Evolutionary conservation across 495 filamentous ascomycete species (phyloP).

Genomic region (Neurospora sp.): DNA sequence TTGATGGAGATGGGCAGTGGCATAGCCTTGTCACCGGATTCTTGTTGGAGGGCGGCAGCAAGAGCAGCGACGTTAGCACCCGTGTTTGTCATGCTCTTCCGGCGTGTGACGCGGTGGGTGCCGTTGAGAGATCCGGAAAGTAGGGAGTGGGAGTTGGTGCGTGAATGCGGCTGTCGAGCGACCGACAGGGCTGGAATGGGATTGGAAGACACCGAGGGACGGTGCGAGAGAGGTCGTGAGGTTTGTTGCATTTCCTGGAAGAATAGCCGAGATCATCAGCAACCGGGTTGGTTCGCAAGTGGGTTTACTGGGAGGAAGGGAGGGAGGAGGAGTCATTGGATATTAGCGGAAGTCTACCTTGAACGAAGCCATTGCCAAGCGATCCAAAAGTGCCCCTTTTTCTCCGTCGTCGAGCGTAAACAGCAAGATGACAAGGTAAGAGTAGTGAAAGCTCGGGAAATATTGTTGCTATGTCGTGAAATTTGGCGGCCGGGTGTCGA

Average conservation of each 20-base stretch:
- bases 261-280: constrained; percentile 30
- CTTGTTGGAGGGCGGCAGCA: constrained; percentile 58
- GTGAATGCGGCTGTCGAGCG: constrained; percentile 47
- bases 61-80: constrained; percentile 63
- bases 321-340: constrained; percentile 19
- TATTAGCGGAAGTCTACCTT: constrained; percentile 32
- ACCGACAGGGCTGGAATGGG: constrained; percentile 26
- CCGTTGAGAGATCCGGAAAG: constrained; percentile 59
- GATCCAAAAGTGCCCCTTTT: constrained; percentile 7
- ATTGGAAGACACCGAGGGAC: constrained; percentile 35
- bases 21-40: constrained; percentile 44
- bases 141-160: constrained; percentile 74
- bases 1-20: constrained; percentile 39
- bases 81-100: constrained; percentile 82
- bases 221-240: constrained; percentile 40
- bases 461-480: constrained; percentile 2
- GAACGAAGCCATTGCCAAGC: constrained; percentile 42
- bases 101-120: constrained; percentile 76
- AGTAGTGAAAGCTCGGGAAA: not conserved
- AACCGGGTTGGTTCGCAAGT: constrained; percentile 7
- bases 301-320: constrained; percentile 8
- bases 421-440: not conserved
- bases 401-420: not conserved
- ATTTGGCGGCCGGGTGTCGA: not conserved
- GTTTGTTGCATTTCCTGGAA: constrained; percentile 38